Percentiles rank a stretch among this genome's conserved stretches.
Evolutionary conservation across 2,329 filamentous ascomycete genomes (phyloP).

Genomic region (Fusarium floridanum): DNA sequence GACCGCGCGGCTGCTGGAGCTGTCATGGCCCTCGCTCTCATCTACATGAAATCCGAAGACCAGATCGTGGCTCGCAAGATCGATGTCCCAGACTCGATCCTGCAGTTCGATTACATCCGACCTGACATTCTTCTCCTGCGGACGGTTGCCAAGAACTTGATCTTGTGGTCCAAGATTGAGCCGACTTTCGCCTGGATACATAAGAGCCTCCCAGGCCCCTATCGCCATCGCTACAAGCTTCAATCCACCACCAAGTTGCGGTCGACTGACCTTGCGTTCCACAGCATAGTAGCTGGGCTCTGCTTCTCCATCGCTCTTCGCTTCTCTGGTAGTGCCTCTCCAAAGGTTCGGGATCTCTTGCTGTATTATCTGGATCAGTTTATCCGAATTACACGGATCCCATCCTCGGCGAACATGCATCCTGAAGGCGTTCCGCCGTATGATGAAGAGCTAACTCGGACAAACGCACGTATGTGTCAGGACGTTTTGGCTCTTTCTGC

Average conservation of each 20-base stretch:
- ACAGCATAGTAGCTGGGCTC: slow-evolving; percentile 90
- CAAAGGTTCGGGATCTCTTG: slow-evolving; percentile 81
- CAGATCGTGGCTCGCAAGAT: slow-evolving; percentile 88
- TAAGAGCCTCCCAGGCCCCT: slow-evolving; percentile 77
- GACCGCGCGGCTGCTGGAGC: slow-evolving; percentile 95
- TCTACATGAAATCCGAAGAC: slow-evolving; percentile 98
- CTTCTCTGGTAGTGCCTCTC: slow-evolving; percentile 79
- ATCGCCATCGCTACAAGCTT: slow-evolving; percentile 73
- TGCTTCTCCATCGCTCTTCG: slow-evolving; percentile 84
- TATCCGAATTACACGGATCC: slow-evolving; percentile 79
- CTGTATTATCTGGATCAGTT: slow-evolving; percentile 89
- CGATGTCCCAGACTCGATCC: slow-evolving; percentile 88
- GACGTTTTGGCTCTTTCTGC: slow-evolving; percentile 86
- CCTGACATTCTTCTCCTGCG: slow-evolving; percentile 93
- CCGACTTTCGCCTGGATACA: slow-evolving; percentile 82
- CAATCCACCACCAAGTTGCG: slow-evolving; percentile 71
- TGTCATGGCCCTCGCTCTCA: slow-evolving; percentile 87
- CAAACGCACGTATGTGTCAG: slow-evolving; percentile 90
- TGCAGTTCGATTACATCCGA: slow-evolving; percentile 95
- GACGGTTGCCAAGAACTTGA: slow-evolving; percentile 89
- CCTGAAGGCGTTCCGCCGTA: slow-evolving; percentile 66
- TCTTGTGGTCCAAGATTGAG: slow-evolving; percentile 89
- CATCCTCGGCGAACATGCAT: slow-evolving; percentile 45
- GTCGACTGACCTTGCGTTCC: slow-evolving; percentile 90
- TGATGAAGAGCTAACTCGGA: slow-evolving; percentile 85